phyloP scores from a whole-genome alignment of 2,329 filamentous ascomycete species.

The Colletotrichum sp. region DNA sequence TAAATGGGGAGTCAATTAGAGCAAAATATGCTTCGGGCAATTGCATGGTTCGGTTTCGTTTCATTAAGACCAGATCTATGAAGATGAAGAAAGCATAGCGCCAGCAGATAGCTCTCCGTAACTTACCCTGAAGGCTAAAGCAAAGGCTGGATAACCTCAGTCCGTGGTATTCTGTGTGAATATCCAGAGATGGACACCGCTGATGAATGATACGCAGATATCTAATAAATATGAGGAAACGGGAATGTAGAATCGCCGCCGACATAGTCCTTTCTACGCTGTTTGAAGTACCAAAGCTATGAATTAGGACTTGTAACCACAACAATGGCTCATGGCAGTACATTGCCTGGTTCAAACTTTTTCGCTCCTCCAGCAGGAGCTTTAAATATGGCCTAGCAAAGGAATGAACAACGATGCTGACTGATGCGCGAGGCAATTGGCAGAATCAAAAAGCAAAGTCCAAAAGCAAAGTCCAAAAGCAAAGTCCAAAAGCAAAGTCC shows the following conservation, averaged over 20 bases:
- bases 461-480: neutral
- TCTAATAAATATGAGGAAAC: accelerated
- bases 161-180: neutral
- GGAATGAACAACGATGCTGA: neutral
- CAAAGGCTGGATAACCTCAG: accelerated
- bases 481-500: neutral
- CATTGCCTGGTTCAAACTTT: neutral
- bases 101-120: neutral
- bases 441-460: neutral
- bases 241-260: too few relatives aligned
- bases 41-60: too few relatives aligned
- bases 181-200: accelerated
- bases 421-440: neutral
- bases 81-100: neutral
- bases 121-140: too few relatives aligned
- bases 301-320: too few relatives aligned
- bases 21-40: too few relatives aligned
- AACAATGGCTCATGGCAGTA: too few relatives aligned
- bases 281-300: too few relatives aligned
- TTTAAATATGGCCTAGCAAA: neutral
- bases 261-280: too few relatives aligned
- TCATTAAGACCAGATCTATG: too few relatives aligned
- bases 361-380: neutral
- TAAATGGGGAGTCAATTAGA: too few relatives aligned
- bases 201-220: accelerated